A percentile compares a stretch with the other conserved stretches of the same genome.
Conservation (phyloP, 352 stramenopile species). For the Globisporangium radiosum region DNA sequence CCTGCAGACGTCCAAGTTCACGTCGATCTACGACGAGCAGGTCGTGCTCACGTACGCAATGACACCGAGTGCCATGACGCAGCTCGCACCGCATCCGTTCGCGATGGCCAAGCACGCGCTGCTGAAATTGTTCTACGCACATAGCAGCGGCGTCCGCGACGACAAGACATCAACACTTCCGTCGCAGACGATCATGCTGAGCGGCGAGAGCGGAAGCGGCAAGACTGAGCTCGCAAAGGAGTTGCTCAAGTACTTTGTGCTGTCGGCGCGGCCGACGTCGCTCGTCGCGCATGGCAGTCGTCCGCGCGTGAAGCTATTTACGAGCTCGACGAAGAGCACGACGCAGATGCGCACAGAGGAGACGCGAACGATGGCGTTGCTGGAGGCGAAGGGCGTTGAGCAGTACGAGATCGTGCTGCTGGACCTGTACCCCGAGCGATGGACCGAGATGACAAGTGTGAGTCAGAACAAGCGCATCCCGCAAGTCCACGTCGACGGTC, state of each 20-base stretch:
- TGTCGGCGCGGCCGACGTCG: constrained; percentile 40
- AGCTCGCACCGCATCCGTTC: constrained; percentile 61
- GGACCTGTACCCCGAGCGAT: constrained; percentile 55
- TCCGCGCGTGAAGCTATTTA: constrained; percentile 57
- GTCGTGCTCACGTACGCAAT: constrained; percentile 59
- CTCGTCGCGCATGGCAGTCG: constrained; percentile 7
- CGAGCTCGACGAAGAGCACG: constrained; percentile 79
- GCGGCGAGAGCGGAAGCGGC: constrained; percentile 63
- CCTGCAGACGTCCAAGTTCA: constrained; percentile 66
- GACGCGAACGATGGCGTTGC: constrained; percentile 54
- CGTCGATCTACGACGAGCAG: constrained; percentile 80
- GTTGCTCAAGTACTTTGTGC: constrained; percentile 68
- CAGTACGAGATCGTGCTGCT: constrained; percentile 67
- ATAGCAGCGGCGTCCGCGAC: background rate
- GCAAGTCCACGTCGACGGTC: constrained; percentile 59
- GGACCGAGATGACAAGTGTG: constrained; percentile 56
- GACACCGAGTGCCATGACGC: constrained; percentile 28
- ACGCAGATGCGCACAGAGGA: constrained; percentile 80
- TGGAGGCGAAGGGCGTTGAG: constrained; percentile 62
- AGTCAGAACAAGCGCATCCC: constrained; percentile 69
- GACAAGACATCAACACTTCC: background rate
- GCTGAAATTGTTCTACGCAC: constrained; percentile 33
- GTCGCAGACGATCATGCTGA: constrained; percentile 36
- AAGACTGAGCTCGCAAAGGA: constrained; percentile 79
- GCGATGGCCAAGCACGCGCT: constrained; percentile 63